Base-by-base conservation (phyloP, 1,284 basidiomycete species). In the Cryptococcus sp. region DNA sequence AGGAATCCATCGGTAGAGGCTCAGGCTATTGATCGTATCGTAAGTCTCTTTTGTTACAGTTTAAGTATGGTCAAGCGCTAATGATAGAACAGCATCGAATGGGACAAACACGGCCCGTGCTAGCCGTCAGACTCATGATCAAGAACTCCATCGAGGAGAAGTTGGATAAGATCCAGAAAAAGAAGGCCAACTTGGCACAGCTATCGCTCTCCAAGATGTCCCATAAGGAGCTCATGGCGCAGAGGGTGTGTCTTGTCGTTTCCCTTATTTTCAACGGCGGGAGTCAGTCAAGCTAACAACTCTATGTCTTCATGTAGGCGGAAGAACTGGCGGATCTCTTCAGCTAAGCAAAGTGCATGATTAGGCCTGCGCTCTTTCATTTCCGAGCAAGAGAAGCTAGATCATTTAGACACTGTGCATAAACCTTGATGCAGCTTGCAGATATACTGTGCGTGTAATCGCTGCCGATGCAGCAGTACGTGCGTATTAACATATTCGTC, bases 1-100 rank as follows among this genome's bases (percentile, higher is more conserved):
- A 92, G 90, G 91, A 97, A 97, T 71, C 94, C 94, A 19, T 93
- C 93, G 13, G 93, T 96, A 7, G 93, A 97, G 81, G 92, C 93
- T 70, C 93, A 96, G 78, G 93, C 93, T 22, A 91, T 95, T 54
- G 89, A 96, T 81, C 87, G 94, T 61, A 93, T 95, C 68, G 89
- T 87, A 58, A 77, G 83, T 80, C 26, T 54, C 59, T 43, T 50
- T 54, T 59, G 58, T 40, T 65, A 48, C 63, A 16, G 59, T n/a
- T 26, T 53, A 44, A 41, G 61, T 5, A 25, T 22, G n/a, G 15
- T 17, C n/a, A 5, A 2, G 11, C 23, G 22, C 48, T 56, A 37
- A 51, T 20, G 16, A 29, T 44, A 48, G 43, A 13, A 89, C 73
- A 74, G 88, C 93, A 97, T 78, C 93, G 93, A 55, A 83, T 97